Percentiles rank a stretch among this genome's conserved stretches.
Evolutionary conservation across 495 filamentous ascomycete species (phyloP).

Genomic region (Choiromyces venosus): DNA sequence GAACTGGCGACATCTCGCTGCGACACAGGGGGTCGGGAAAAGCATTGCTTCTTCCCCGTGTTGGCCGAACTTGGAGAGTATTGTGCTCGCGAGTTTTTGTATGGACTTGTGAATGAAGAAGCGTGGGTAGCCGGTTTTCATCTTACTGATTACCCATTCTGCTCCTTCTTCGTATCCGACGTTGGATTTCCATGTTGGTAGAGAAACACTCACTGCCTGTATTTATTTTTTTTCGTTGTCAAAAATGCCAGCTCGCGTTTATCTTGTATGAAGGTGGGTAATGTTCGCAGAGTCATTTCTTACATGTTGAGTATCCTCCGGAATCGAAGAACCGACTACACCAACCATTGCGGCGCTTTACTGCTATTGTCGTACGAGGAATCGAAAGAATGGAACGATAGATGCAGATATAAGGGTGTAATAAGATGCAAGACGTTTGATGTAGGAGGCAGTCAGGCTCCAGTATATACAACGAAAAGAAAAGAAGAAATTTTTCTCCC

Average conservation of each 20-base stretch:
- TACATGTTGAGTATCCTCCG: constrained; percentile 58
- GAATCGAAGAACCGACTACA: constrained; percentile 54
- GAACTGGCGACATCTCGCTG: constrained; percentile 65
- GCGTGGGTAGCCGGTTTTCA: constrained; percentile 89
- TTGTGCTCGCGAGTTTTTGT: constrained; percentile 61
- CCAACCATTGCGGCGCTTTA: constrained; percentile 17
- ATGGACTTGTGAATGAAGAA: constrained; percentile 85
- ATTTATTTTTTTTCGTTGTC: constrained; percentile 25
- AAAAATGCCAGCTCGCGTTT: constrained; percentile 21
- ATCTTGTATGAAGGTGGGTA: not conserved
- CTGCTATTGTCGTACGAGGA: not conserved
- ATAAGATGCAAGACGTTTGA: not conserved
- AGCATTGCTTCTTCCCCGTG: constrained; percentile 65
- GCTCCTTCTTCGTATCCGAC: constrained; percentile 90
- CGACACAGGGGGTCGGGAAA: constrained; percentile 66
- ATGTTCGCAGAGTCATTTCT: constrained; percentile 34
- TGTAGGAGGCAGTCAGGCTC: not conserved
- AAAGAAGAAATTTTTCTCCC: not conserved
- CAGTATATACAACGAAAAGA: not conserved
- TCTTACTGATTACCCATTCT: constrained; percentile 72
- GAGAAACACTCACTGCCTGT: constrained; percentile 90
- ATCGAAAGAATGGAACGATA: not conserved
- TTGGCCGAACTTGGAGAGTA: constrained; percentile 60
- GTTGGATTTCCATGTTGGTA: constrained; percentile 89
- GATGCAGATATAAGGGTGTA: not conserved